Evolutionary conservation across 1,139 yeast species (phyloP), one percentile per base, ranked within the genome.

Genomic region (Starmera stellimalicola): DNA sequence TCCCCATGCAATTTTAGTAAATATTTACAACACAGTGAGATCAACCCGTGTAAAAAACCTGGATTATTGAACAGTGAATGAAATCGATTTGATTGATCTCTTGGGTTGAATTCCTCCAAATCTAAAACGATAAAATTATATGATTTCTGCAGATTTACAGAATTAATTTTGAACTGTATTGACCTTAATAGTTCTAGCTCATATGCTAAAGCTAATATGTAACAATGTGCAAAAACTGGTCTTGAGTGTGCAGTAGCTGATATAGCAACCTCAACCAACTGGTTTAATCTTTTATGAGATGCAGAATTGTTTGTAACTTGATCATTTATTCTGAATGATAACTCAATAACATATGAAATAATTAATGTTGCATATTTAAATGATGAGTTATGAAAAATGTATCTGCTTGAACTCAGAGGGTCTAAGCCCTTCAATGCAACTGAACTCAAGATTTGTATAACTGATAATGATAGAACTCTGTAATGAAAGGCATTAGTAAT

Each of bases 341-440:
- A 16, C 22, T 42, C 49, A 30, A 47, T 39, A 26, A 42, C 24
- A 31, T 48, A 47, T 0, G 46, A 41, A 2, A 43, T 37, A 10
- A 41, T 36, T 16, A 46, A 20, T 1, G 42, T 29, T 18, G 42
- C 41, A 39, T 39, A 47, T 29, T 47, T 48, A 35, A 43, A 26
- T 3, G 35, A 30, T 6, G 44, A 42, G 22, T 40, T 44, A 6
- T 30, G 33, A 22, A 36, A 45, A n/a, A n/a, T n/a, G n/a, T n/a
- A n/a, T n/a, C n/a, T n/a, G n/a, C n/a, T n/a, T 5, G 26, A 24
- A 12, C 24, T 33, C n/a, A 17, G 37, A 25, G 42, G 44, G 26
- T 33, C 30, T 18, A 33, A 12, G 5, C 29, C 29, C 7, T 7
- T 17, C 8, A 27, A 39, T 2, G 47, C 26, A 5, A 41, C 33